Evolutionary conservation across 2,329 filamentous ascomycete species (phyloP).

Genomic region (Aspergillus versicolor): DNA sequence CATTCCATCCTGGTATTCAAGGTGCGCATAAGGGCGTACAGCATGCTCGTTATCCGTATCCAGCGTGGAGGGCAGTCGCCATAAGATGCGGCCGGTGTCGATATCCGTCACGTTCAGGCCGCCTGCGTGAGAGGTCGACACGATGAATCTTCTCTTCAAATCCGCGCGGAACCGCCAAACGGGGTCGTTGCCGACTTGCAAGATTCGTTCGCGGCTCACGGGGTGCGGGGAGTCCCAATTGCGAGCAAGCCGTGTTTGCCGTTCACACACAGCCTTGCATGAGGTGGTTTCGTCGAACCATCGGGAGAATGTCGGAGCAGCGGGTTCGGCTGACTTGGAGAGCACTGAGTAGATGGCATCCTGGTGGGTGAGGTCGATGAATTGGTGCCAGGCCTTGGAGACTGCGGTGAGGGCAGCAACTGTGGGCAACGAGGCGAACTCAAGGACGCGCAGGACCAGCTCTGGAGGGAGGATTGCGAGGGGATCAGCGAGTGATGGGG

Average conservation of each 20-base stretch:
- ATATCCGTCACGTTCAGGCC: slow-evolving; percentile 49
- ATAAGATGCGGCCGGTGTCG: slow-evolving; percentile 44
- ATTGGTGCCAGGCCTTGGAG: slow-evolving; percentile 41
- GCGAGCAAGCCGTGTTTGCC: slow-evolving; percentile 38
- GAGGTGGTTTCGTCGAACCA: slow-evolving; percentile 35
- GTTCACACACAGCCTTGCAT: slow-evolving; percentile 48
- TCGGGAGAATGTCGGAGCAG: slow-evolving; percentile 32
- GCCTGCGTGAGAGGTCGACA: slow-evolving; percentile 48
- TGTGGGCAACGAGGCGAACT: slow-evolving; percentile 35
- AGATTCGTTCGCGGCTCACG: slow-evolving; percentile 37
- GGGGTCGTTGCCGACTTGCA: slow-evolving; percentile 42
- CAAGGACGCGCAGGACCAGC: slow-evolving; percentile 41
- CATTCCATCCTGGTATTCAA: slow-evolving; percentile 50
- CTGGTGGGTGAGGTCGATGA: slow-evolving; percentile 45
- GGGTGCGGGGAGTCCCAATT: slow-evolving; percentile 41
- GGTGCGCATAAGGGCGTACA: slow-evolving; percentile 46
- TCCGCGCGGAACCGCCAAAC: slow-evolving; percentile 50
- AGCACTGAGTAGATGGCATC: slow-evolving; percentile 44
- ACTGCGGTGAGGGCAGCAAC: slow-evolving; percentile 37
- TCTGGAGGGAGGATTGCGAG: slow-evolving; percentile 38
- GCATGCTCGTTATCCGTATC: slow-evolving; percentile 24
- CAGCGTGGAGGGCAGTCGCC: slow-evolving; percentile 33
- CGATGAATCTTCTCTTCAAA: slow-evolving; percentile 47
- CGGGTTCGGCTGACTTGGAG: slow-evolving; percentile 29
- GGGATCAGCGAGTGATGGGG: slow-evolving; percentile 22